Percentiles rank a stretch among this genome's conserved stretches.
These are phyloP conservation scores for Odonthalia washingtoniensis DNA, from an alignment of 31 red algal genomes.

Conservation along the genomic window DNA sequence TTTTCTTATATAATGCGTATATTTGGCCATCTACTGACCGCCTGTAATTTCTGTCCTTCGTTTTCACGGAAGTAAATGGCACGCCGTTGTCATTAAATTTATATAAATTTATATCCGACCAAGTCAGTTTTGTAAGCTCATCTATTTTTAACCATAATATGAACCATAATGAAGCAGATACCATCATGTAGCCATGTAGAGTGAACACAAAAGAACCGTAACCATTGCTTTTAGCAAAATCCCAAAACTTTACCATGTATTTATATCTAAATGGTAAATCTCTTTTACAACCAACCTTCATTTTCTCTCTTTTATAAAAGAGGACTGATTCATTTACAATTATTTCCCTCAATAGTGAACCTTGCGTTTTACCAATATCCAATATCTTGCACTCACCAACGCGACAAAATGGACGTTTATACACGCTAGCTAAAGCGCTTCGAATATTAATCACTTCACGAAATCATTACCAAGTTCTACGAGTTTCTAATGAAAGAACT, in stretches of 20 bases:
- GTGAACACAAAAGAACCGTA: neutral
- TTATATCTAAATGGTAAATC: neutral
- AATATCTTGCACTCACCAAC: neutral
- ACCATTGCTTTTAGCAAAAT: neutral
- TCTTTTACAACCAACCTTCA: neutral
- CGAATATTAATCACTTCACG: neutral
- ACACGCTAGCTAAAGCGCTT: constrained; percentile 2
- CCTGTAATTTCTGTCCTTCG: neutral
- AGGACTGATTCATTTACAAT: neutral
- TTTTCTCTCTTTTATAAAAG: neutral
- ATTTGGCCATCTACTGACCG: neutral
- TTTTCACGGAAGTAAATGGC: neutral
- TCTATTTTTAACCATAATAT: neutral
- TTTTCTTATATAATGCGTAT: neutral
- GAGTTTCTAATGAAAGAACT: neutral
- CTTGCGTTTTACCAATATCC: neutral
- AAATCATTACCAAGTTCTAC: neutral
- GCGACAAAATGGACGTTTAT: neutral
- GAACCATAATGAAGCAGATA: neutral
- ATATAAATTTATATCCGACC: neutral
- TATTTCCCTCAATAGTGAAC: neutral
- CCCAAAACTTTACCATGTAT: neutral
- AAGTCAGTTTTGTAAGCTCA: neutral
- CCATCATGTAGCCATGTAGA: neutral
- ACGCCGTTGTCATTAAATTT: neutral